Conservation (phyloP, 2,329 filamentous ascomycete species). For the Orbilia javanica region DNA sequence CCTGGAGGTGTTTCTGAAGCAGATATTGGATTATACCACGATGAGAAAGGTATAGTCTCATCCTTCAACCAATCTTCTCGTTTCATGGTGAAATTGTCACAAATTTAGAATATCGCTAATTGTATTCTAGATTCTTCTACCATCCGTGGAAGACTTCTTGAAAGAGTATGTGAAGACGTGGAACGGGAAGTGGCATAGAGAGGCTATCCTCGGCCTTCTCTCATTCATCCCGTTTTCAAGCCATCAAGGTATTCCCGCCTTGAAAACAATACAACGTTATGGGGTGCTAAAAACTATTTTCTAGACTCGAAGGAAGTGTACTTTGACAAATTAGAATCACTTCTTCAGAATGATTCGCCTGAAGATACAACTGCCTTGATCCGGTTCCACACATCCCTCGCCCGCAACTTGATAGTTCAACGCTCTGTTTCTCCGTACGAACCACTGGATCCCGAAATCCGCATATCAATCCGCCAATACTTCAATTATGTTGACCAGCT, state of each 20-base stretch:
- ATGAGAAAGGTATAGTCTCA: constrained; percentile 69
- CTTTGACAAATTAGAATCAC: constrained; percentile 70
- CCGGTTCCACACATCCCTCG: constrained; percentile 75
- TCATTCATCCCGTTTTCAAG: constrained; percentile 70
- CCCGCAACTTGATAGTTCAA: constrained; percentile 67
- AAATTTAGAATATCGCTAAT: not conserved
- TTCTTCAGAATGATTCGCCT: constrained; percentile 68
- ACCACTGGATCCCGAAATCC: constrained; percentile 49
- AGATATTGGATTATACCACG: constrained; percentile 71
- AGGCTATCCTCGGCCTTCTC: constrained; percentile 72
- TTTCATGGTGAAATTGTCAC: not conserved
- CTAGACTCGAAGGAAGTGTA: constrained; percentile 70
- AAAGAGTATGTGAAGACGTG: constrained; percentile 72
- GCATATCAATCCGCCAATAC: constrained; percentile 56
- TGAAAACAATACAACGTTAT: not conserved
- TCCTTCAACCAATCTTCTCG: not conserved
- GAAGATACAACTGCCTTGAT: constrained; percentile 74
- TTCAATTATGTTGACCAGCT: constrained; percentile 60
- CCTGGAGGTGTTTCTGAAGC: constrained; percentile 66
- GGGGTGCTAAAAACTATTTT: not conserved
- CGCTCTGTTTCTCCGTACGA: constrained; percentile 36
- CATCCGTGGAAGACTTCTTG: constrained; percentile 68
- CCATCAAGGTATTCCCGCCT: constrained; percentile 69
- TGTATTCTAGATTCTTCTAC: constrained; percentile 62
- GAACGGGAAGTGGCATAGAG: constrained; percentile 72